A percentile compares a stretch with the other conserved stretches of the same genome.
phyloP scores from a whole-genome alignment of 139 green algal genomes.

The Chlorella vulgaris region DNA sequence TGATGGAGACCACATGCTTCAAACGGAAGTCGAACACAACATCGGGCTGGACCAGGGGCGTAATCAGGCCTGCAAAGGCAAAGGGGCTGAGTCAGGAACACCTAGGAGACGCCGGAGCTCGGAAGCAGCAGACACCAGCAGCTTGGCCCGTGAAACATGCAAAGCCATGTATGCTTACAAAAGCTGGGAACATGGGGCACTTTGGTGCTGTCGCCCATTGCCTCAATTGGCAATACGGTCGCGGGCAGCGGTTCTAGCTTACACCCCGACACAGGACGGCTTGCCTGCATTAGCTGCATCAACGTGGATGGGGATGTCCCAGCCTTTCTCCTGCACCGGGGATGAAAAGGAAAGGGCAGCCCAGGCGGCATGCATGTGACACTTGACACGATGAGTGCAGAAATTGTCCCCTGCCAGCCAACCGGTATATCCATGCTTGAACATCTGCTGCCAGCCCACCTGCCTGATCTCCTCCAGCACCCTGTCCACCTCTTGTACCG shows the following conservation, averaged over 20 bases:
- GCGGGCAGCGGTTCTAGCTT: too few species aligned
- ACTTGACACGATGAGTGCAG: not conserved
- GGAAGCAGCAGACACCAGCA: too few species aligned
- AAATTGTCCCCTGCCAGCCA: too few species aligned
- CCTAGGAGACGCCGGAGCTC: not conserved
- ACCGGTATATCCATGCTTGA: too few species aligned
- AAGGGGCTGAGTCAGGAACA: not conserved
- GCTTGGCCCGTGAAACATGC: too few species aligned
- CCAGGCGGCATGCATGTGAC: not conserved
- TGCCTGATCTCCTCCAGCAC: constrained; percentile 43
- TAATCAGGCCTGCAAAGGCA: constrained; percentile 42
- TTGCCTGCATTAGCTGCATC: constrained; percentile 59
- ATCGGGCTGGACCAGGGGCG: constrained; percentile 44
- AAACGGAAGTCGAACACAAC: constrained; percentile 65
- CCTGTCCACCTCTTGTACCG: constrained; percentile 51
- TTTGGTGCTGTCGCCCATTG: too few species aligned
- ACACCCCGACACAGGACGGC: too few species aligned
- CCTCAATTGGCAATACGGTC: too few species aligned
- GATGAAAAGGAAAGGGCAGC: too few species aligned
- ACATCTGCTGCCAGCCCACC: not conserved
- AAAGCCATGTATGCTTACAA: too few species aligned
- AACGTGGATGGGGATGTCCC: constrained; percentile 64
- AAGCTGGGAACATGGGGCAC: too few species aligned
- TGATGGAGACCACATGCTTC: constrained; percentile 69
- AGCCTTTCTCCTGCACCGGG: constrained; percentile 46